A percentile compares a stretch with the other conserved stretches of the same genome.
Evolutionary conservation across 176 grass and related monocot species (phyloP).

Genomic region (Chrysopogon serrulatus): DNA sequence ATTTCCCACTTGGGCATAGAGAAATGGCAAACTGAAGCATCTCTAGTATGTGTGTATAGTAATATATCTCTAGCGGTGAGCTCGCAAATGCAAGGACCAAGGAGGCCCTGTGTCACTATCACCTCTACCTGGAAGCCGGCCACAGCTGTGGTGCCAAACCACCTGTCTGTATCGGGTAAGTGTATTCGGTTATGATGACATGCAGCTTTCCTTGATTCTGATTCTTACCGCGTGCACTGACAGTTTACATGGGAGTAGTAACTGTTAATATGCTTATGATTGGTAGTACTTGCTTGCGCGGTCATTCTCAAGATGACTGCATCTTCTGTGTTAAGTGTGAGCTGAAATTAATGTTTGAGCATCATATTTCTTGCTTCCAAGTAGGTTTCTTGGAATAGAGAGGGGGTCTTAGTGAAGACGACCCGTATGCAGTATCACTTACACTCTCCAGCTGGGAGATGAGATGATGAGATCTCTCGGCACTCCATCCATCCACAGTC

Average conservation of each 20-base stretch:
- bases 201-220: neutral
- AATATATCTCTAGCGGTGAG: neutral
- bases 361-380: neutral
- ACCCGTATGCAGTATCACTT: neutral
- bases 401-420: constrained; percentile 8
- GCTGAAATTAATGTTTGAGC: neutral
- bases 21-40: neutral
- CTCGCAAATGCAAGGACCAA: constrained; percentile 11
- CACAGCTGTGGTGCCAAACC: constrained; percentile 11
- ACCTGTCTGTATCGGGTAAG: constrained; percentile 28
- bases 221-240: neutral
- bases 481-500: neutral
- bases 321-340: too few relatives aligned
- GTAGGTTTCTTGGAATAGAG: constrained; percentile 7
- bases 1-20: constrained; percentile 14
- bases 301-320: too few relatives aligned
- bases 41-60: neutral
- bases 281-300: neutral
- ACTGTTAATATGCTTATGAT: neutral
- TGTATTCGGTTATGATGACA: neutral
- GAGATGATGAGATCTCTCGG: neutral
- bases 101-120: constrained; percentile 32
- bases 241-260: neutral
- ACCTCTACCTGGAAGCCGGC: constrained; percentile 41
- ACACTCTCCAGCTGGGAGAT: neutral